These are phyloP conservation scores for Cydonia oblonga DNA, from an alignment of 331 rosid genomes.

Conservation along the genomic window DNA sequence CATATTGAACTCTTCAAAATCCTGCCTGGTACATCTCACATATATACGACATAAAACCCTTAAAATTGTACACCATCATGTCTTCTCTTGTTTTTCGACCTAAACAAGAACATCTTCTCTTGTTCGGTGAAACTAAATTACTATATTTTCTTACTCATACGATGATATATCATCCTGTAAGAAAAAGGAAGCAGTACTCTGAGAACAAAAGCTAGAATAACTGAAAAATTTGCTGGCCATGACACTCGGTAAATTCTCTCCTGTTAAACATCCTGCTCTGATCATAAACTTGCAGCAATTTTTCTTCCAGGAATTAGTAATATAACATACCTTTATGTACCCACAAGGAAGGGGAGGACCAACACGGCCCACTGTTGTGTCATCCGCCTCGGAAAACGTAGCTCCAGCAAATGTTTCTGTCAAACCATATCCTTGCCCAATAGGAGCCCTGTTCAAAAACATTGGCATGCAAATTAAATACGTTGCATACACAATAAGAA, in stretches of 20 bases:
- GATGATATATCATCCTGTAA: neutral
- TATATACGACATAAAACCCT: too few species aligned
- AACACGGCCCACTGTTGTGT: conserved; percentile 82
- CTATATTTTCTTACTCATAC: too few species aligned
- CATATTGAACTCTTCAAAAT: neutral
- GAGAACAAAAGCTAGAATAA: neutral
- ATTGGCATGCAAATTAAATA: neutral
- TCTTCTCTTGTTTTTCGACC: too few species aligned
- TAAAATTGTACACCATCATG: too few species aligned
- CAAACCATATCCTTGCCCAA: conserved; percentile 94
- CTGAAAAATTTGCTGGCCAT: neutral
- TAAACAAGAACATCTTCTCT: too few species aligned
- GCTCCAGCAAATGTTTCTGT: conserved; percentile 99
- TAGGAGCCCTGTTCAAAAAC: conserved; percentile 50
- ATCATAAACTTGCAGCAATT: neutral
- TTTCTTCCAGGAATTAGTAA: neutral
- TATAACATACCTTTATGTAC: conserved; percentile 45
- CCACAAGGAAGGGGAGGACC: conserved; percentile 93
- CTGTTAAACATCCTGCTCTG: neutral
- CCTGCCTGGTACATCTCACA: too few species aligned
- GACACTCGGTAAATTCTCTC: neutral
- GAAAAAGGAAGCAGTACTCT: neutral
- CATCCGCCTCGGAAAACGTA: conserved; percentile 77
- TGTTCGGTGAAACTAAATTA: too few species aligned
- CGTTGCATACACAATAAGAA: neutral